Percentiles rank a stretch among this genome's conserved stretches.
These are phyloP conservation scores for Salicornia ramosissima DNA, from an alignment of 148 eudicot genomes.

Conservation along the genomic window DNA sequence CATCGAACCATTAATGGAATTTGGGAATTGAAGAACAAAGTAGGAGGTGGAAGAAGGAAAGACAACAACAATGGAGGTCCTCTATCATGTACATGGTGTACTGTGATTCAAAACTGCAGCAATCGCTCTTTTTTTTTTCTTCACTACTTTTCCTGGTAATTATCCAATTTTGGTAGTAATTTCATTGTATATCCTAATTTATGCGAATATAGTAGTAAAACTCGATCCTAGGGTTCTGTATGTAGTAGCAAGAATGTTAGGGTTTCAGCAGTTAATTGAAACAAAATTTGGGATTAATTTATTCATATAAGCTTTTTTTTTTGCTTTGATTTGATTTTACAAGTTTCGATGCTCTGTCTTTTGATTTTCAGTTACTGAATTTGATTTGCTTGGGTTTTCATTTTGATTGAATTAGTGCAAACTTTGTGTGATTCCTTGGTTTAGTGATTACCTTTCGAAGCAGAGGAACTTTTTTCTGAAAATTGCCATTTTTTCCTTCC, in stretches of 20 bases:
- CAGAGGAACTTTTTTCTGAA: not conserved
- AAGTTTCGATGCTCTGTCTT: not conserved
- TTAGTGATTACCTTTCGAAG: not conserved
- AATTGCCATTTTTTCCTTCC: not conserved
- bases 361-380: slow-evolving; percentile 1
- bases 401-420: not conserved
- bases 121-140: not conserved
- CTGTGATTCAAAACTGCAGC: slow-evolving; percentile 2
- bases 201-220: not conserved
- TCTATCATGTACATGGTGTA: slow-evolving; percentile 13
- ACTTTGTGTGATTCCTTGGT: not conserved
- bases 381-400: not conserved
- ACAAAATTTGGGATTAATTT: not conserved
- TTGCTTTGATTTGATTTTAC: not conserved
- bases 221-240: not conserved
- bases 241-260: not conserved
- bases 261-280: slow-evolving; percentile 12
- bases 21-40: slow-evolving; percentile 7
- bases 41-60: slow-evolving; percentile 8
- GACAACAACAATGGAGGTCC: slow-evolving; percentile 9
- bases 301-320: not conserved
- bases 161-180: not conserved
- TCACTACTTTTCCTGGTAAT: slow-evolving; percentile 18
- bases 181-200: not conserved
- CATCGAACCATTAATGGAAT: slow-evolving; percentile 4